Evolutionary conservation across 345 rosid genomes (phyloP).

Genomic region (Hibiscus trionum): DNA sequence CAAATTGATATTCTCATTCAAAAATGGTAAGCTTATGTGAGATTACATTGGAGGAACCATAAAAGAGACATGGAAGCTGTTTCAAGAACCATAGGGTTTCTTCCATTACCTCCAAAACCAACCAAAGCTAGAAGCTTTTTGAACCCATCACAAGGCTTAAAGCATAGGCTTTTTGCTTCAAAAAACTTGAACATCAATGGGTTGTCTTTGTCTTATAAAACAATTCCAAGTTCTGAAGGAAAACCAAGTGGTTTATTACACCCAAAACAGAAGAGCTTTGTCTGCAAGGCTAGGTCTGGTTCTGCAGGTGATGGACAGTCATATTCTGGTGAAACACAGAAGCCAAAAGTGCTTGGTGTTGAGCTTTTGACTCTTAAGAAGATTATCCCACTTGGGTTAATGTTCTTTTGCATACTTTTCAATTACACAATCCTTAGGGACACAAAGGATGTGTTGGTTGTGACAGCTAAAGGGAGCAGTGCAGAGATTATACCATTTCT

Average conservation of each 20-base stretch:
- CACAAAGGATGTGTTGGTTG: constrained; percentile 92
- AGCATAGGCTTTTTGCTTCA: constrained; percentile 57
- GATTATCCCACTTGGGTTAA: constrained; percentile 83
- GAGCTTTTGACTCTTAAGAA: constrained; percentile 66
- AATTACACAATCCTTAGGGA: constrained; percentile 95
- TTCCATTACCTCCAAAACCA: constrained; percentile 67
- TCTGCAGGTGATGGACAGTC: too few relatives aligned
- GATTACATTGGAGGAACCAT: not conserved
- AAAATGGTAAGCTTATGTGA: not conserved
- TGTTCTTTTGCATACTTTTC: constrained; percentile 94
- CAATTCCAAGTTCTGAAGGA: constrained; percentile 29
- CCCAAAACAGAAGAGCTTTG: constrained; percentile 37
- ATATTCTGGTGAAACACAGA: constrained; percentile 35
- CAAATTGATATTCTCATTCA: not conserved
- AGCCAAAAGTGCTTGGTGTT: constrained; percentile 59
- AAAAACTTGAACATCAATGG: constrained; percentile 42
- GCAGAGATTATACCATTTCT: constrained; percentile 96
- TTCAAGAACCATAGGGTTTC: constrained; percentile 60
- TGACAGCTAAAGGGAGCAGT: constrained; percentile 91
- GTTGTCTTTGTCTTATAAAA: constrained; percentile 42
- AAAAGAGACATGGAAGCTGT: constrained; percentile 66
- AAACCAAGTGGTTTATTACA: constrained; percentile 37
- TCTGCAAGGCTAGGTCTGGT: constrained; percentile 68
- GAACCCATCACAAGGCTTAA: constrained; percentile 57
- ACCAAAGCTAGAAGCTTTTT: constrained; percentile 31